A percentile compares a stretch with the other conserved stretches of the same genome.
phyloP scores from a whole-genome alignment of 306 rosid genomes.

The Vigna mungo region DNA sequence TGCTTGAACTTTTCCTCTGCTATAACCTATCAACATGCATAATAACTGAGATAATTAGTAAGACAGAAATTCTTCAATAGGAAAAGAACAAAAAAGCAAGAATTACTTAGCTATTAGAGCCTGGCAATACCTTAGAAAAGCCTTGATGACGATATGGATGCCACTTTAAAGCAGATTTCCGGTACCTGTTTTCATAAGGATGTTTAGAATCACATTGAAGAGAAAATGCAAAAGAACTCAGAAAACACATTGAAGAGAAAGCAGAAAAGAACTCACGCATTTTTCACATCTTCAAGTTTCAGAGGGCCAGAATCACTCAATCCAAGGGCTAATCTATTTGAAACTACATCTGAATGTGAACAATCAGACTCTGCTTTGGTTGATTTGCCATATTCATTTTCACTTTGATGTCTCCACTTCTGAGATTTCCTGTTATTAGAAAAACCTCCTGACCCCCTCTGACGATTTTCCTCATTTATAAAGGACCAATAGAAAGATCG shows the following conservation, averaged over 20 bases:
- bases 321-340: conserved; percentile 83
- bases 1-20: conserved; percentile 93
- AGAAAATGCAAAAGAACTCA: conserved; percentile 50
- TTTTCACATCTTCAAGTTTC: conserved; percentile 78
- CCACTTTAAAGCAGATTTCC: conserved; percentile 84
- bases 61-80: neutral
- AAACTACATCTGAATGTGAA: conserved; percentile 48
- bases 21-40: conserved; percentile 50
- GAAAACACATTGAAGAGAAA: conserved; percentile 25
- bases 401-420: conserved; percentile 56
- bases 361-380: conserved; percentile 46
- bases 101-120: conserved; percentile 1
- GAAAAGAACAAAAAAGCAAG: conserved; percentile 9
- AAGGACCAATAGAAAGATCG: conserved; percentile 71
- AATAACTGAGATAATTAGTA: neutral
- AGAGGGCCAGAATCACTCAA: conserved; percentile 76
- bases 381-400: conserved; percentile 60
- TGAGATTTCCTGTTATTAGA: conserved; percentile 55
- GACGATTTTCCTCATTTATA: conserved; percentile 69
- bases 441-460: conserved; percentile 60
- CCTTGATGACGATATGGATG: conserved; percentile 97
- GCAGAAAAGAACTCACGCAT: conserved; percentile 67
- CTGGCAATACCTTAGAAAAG: conserved; percentile 69
- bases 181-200: conserved; percentile 59
- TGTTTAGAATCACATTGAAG: conserved; percentile 13